Evolutionary conservation across 768 basidiomycete genomes (phyloP), one percentile per base, ranked within the genome.

Genomic region (Panellus pusillus): DNA sequence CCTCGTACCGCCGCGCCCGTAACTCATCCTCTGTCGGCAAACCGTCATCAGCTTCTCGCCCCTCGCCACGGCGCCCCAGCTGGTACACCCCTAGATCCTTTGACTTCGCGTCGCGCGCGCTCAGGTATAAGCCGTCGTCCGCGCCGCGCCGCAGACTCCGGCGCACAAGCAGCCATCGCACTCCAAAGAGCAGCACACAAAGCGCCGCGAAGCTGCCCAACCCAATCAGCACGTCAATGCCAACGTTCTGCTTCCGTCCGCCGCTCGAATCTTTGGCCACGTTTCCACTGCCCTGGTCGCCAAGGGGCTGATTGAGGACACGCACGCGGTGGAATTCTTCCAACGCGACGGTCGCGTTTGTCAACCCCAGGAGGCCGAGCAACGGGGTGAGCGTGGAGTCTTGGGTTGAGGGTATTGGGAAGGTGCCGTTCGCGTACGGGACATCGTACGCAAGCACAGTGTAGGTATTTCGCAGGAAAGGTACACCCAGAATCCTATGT

Each of bases 401-500:
- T 31, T 52, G 9, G 55, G 39, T 17, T 52, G 29, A 20, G 39
- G 48, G 27, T 37, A 55, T 36, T 9, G 75, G 70, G 65, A 86
- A 82, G 4, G 62, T 60, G 13, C 85, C 85, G 19, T 74, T 61
- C 0, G 66, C 38, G 43, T 71, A 62, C 2, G 84, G 84, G 0
- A 62, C 54, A 42, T 79, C 73, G 65, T 86, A 89, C 1, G 84
- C 84, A 78, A 91, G 79, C 57, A 93, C 88, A 12, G 81, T 85
- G 64, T 93, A 92, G 4, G 82, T 77, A 62, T 84, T 91, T 11
- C 87, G 78, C 62, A 92, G 70, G 65, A 92, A 92, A 0, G 89
- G 83, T 0, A 89, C 86, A 37, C 89, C 90, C 36, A 92, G 82
- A 52, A 35, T 35, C 32, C 32, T 35, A 35, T 24, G 24, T 24